Percentiles rank a stretch among this genome's conserved stretches.
These are phyloP conservation scores for Aureobasidium lini DNA, from an alignment of 2,329 filamentous ascomycete species.

Conservation along the genomic window DNA sequence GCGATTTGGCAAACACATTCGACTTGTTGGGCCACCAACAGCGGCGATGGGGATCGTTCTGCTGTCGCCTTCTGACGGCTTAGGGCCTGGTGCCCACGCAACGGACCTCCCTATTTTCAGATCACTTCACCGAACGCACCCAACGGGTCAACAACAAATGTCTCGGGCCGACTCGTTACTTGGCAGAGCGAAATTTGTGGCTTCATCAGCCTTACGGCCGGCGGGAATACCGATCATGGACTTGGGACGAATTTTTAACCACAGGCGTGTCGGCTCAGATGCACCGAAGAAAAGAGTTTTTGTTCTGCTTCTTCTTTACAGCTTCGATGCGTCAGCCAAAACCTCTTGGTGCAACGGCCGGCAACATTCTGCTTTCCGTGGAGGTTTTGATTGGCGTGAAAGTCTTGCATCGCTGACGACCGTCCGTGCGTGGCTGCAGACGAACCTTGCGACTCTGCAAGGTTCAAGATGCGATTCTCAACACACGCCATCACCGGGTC, in stretches of 20 bases:
- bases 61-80: background rate
- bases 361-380: background rate
- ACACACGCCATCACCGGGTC: conserved; percentile 11
- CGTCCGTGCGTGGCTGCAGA: background rate
- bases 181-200: conserved; percentile 1
- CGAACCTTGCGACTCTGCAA: background rate
- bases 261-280: background rate
- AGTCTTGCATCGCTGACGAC: background rate
- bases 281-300: background rate
- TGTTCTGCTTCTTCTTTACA: conserved; percentile 9
- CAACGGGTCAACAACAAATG: conserved; percentile 3
- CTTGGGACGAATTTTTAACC: background rate
- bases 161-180: conserved; percentile 8
- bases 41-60: background rate
- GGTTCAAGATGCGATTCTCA: background rate
- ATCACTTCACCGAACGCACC: background rate
- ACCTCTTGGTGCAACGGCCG: background rate
- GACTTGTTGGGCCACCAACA: conserved; percentile 4
- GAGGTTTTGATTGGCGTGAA: conserved; percentile 2
- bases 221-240: background rate
- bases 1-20: background rate
- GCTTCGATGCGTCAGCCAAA: conserved; percentile 12
- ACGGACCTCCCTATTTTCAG: conserved; percentile 2
- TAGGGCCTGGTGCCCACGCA: background rate
- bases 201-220: background rate